phyloP scores from a whole-genome alignment of 345 rosid genomes.

The Arabis hirsuta region DNA sequence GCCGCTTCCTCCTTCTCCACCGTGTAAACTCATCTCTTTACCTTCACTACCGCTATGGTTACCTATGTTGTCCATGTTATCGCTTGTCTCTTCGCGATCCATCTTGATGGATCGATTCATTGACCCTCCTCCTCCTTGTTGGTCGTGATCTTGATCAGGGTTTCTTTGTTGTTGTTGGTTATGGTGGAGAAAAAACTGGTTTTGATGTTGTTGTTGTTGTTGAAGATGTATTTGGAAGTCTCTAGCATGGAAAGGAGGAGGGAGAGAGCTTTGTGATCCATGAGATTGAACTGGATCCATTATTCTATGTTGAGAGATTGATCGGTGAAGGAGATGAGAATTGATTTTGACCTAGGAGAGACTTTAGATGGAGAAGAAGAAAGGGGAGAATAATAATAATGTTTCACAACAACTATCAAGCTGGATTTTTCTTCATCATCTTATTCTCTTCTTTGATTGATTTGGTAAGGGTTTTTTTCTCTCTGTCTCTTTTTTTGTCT shows the following conservation, averaged over 20 bases:
- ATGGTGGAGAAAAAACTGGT: constrained; percentile 43
- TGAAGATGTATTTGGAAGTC: constrained; percentile 88
- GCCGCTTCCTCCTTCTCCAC: constrained; percentile 36
- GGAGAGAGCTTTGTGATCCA: constrained; percentile 70
- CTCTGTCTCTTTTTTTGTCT: background rate
- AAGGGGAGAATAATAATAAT: constrained; percentile 18
- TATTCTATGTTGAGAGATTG: constrained; percentile 12
- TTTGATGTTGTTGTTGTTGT: constrained; percentile 52
- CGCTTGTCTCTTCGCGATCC: constrained; percentile 55
- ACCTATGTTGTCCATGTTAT: constrained; percentile 45
- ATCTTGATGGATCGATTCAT: constrained; percentile 54
- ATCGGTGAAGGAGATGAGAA: constrained; percentile 22
- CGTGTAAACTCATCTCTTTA: constrained; percentile 47
- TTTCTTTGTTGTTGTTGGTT: constrained; percentile 64
- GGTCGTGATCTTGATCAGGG: constrained; percentile 64
- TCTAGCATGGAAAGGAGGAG: constrained; percentile 90
- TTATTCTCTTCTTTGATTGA: constrained; percentile 35
- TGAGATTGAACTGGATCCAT: constrained; percentile 92
- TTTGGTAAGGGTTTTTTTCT: constrained; percentile 27
- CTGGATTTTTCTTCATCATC: constrained; percentile 33
- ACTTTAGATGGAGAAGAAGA: constrained; percentile 11
- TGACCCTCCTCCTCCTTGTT: constrained; percentile 63
- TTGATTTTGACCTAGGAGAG: constrained; percentile 33
- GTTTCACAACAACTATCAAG: constrained; percentile 37
- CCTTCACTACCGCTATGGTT: constrained; percentile 53